A percentile compares a stretch with the other conserved stretches of the same genome.
Evolutionary conservation across 345 rosid genomes (phyloP).

Genomic region (Conringia planisiliqua): DNA sequence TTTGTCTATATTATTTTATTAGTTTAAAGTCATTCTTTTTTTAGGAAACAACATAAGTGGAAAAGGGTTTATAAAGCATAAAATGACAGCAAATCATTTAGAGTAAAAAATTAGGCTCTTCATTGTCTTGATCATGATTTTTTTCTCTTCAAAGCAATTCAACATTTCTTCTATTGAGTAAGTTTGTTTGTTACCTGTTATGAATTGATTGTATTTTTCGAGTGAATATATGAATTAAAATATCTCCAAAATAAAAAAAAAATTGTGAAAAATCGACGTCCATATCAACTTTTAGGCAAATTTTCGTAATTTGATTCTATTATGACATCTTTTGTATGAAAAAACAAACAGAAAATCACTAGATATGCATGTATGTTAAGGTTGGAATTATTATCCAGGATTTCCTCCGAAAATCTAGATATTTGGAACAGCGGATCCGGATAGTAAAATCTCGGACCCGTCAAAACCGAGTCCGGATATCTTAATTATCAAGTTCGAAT

Average conservation of each 20-base stretch:
- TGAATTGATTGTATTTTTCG: not conserved
- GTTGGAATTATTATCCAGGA: no score
- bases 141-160: not conserved
- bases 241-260: not conserved
- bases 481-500: no score
- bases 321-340: no score
- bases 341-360: no score
- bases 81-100: not conserved
- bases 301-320: not conserved
- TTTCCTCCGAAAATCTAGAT: no score
- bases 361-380: not conserved
- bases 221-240: not conserved
- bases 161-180: not conserved
- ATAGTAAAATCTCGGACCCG: no score
- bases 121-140: not conserved
- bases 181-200: not conserved
- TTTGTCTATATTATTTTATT: not conserved
- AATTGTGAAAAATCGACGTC: not conserved
- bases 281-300: not conserved
- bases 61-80: not conserved
- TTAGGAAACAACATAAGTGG: not conserved
- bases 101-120: not conserved
- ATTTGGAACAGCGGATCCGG: no score
- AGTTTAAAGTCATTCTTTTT: not conserved
- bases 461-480: no score